A percentile compares a stretch with the other conserved stretches of the same genome.
Evolutionary conservation across 2,329 filamentous ascomycete genomes (phyloP).

Genomic region (Fusarium tuaranense): DNA sequence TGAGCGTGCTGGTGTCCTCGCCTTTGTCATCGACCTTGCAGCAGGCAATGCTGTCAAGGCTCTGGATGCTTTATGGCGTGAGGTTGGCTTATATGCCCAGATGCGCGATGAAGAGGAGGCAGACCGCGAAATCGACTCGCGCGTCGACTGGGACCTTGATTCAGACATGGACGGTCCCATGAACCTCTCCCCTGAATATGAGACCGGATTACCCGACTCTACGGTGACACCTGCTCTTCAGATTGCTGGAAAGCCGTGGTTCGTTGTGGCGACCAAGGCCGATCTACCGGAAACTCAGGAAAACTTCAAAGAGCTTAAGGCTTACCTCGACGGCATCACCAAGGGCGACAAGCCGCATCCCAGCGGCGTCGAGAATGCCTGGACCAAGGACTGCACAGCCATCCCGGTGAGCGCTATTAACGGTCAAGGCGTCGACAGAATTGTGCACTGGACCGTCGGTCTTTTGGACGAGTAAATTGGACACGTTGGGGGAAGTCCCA

Average conservation of each 20-base stretch:
- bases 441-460: conserved; percentile 79
- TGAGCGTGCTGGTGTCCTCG: conserved; percentile 90
- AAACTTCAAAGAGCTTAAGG: conserved; percentile 77
- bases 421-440: conserved; percentile 82
- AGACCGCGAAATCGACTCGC: conserved; percentile 68
- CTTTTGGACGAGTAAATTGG: conserved; percentile 65
- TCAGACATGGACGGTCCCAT: conserved; percentile 53
- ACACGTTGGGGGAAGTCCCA: conserved; percentile 3
- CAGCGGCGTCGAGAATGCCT: conserved; percentile 69
- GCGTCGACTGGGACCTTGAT: conserved; percentile 69
- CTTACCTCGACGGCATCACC: conserved; percentile 77
- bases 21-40: conserved; percentile 90
- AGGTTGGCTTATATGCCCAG: conserved; percentile 88
- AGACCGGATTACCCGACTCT: conserved; percentile 17
- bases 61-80: conserved; percentile 86
- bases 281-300: conserved; percentile 83
- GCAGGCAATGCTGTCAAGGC: conserved; percentile 83
- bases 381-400: conserved; percentile 73
- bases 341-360: conserved; percentile 76
- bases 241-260: conserved; percentile 96
- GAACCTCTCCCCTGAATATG: conserved; percentile 39
- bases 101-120: conserved; percentile 80
- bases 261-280: conserved; percentile 93
- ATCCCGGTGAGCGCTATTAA: conserved; percentile 92
- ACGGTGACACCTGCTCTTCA: conserved; percentile 61